Base-by-base conservation (phyloP, 352 stramenopile species). In the Thalassiosira allenii region DNA sequence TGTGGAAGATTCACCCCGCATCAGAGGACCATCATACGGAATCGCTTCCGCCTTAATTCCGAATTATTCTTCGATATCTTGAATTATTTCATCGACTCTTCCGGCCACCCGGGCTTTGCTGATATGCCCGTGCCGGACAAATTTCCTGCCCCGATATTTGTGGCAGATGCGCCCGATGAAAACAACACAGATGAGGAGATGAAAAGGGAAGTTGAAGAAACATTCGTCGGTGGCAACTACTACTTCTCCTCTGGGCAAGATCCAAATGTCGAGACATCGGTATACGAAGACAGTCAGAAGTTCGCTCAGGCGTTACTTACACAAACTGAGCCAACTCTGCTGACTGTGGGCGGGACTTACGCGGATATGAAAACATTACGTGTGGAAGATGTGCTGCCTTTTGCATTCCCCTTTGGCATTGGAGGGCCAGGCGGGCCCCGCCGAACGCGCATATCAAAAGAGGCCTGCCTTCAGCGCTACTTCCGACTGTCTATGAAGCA, bases 401-500 rank as follows among this genome's bases (percentile, higher is more conserved):
- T 56, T 6, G 22, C 27, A 56, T 56, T 56, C 17, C 47, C 47
- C 0, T 56, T 1, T 1, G 47, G 47, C 3, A 22, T 32, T 17
- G 47, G 47, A 0, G 47, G 47, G 11, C 47, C 47, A 56, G 17
- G 14, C 22, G 47, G 12, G 2, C 27, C 12, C 0, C 3, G 47
- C 4, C 27, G 47, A 8, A 56, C 0, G 27, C 47, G 8, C 3
- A 56, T 56, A 0, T 56, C 47, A 11, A 1, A 6, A 8, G 11
- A 17, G 17, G 47, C 27, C 12, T 56, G 47, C 47, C 30, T 32
- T 11, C 47, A 25, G 11, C 47, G 30, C 17, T 75, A 75, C 23
- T 49, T 64, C 11, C 12, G 52, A 25, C 32, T 75, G 11, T 27
- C 52, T 1, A 27, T 75, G 40, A 23, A 14, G 2, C 66, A 75